A percentile compares a stretch with the other conserved stretches of the same genome.
Conservation (phyloP, 805 yeast species). For the Vanderwaltozyma yarrowii region DNA sequence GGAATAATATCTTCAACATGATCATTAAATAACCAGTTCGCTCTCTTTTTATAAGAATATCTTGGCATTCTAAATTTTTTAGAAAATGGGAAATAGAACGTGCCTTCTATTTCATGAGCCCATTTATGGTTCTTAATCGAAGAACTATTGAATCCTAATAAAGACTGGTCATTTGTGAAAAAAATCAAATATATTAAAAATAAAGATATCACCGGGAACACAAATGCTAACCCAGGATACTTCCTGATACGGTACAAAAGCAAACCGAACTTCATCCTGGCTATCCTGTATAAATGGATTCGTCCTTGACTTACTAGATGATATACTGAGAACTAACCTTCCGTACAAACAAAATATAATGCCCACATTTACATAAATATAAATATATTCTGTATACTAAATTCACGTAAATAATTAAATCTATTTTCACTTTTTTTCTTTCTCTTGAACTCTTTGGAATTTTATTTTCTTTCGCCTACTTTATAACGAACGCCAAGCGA, state of each 20-base stretch:
- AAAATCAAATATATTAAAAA: constrained; percentile 15
- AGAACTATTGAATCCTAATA: constrained; percentile 17
- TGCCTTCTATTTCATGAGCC: constrained; percentile 29
- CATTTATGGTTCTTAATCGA: constrained; percentile 24
- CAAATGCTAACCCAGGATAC: constrained; percentile 16
- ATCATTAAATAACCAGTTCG: constrained; percentile 37
- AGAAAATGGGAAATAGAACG: constrained; percentile 28
- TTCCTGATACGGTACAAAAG: constrained; percentile 14
- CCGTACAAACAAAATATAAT: too few relatives aligned
- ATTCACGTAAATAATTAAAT: too few relatives aligned
- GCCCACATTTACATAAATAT: too few relatives aligned
- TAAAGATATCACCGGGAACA: constrained; percentile 17
- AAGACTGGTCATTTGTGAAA: constrained; percentile 13
- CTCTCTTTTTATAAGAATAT: constrained; percentile 35
- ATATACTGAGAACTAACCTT: too few relatives aligned
- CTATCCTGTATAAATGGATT: not conserved
- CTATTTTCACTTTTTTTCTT: too few relatives aligned
- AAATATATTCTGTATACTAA: too few relatives aligned
- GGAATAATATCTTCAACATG: constrained; percentile 48
- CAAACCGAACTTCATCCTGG: constrained; percentile 1
- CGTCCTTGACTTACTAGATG: too few relatives aligned
- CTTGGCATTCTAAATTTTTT: constrained; percentile 31
- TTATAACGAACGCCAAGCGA: too few relatives aligned
- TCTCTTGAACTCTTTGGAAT: too few relatives aligned
- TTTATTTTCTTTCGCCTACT: too few relatives aligned